phyloP scores from a whole-genome alignment of 108 stramenopile species.

The Aurantiochytrium sp. region DNA sequence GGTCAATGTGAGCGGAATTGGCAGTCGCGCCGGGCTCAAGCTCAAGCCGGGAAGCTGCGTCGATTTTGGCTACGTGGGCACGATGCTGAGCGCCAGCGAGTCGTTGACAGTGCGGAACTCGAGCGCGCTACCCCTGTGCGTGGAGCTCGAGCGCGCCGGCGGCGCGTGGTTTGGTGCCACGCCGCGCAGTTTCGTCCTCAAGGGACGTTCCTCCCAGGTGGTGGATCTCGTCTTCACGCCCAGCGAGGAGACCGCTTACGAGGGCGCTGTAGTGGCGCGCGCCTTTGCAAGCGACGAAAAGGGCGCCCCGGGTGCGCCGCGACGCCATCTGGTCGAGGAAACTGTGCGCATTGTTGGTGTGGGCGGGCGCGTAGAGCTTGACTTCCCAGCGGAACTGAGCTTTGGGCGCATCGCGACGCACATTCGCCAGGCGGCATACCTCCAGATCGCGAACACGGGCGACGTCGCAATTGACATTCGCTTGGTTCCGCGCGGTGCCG shows the following conservation, averaged over 20 bases:
- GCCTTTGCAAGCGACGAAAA: not conserved
- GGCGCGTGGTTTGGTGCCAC: not conserved
- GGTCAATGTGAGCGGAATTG: not conserved
- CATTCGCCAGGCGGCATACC: not conserved
- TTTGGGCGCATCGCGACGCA: not conserved
- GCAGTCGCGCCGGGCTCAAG: not conserved
- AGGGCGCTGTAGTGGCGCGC: not conserved
- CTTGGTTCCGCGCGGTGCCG: not conserved
- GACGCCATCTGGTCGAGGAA: not conserved
- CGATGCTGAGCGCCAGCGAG: not conserved
- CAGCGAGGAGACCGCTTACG: not conserved
- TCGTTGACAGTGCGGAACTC: not conserved
- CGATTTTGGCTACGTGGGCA: constrained; percentile 11
- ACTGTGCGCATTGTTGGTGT: not conserved
- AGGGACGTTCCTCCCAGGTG: not conserved
- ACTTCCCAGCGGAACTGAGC: not conserved
- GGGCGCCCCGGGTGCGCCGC: not conserved
- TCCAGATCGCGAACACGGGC: not conserved
- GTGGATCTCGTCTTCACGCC: not conserved
- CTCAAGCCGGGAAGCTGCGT: not conserved
- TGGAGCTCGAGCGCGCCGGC: not conserved
- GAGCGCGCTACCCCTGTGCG: not conserved
- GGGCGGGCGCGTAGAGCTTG: not conserved
- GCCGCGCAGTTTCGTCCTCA: not conserved
- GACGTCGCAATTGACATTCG: not conserved